phyloP scores from a whole-genome alignment of 768 basidiomycete species.

The Leccinum truebloodii region DNA sequence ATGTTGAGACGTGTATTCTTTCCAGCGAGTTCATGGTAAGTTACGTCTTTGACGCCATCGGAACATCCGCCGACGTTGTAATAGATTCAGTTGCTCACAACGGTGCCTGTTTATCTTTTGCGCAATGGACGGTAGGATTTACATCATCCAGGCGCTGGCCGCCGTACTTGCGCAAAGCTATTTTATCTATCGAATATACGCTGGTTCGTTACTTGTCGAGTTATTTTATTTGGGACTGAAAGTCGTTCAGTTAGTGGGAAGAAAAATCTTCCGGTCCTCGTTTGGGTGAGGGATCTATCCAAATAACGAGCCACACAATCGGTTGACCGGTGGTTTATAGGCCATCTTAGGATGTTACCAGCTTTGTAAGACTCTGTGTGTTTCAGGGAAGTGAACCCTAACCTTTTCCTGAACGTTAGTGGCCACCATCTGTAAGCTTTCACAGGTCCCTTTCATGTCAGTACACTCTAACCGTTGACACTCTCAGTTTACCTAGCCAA shows the following conservation, averaged over 20 bases:
- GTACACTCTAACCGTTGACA: not conserved
- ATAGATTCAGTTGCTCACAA: slow-evolving; percentile 10
- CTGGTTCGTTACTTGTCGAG: not conserved
- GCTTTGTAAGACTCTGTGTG: slow-evolving; percentile 5
- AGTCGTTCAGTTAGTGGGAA: slow-evolving; percentile 5
- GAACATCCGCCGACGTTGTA: not conserved
- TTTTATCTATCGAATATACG: slow-evolving; percentile 16
- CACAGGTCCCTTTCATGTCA: not conserved
- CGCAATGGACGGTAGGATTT: not conserved
- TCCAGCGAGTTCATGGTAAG: slow-evolving; percentile 13
- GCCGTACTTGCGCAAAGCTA: slow-evolving; percentile 11
- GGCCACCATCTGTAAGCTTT: not conserved
- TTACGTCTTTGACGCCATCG: not conserved
- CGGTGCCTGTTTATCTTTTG: not conserved
- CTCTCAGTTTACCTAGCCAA: slow-evolving; percentile 9
- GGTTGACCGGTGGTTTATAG: not conserved
- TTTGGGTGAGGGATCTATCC: slow-evolving; percentile 14
- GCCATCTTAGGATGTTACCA: slow-evolving; percentile 5
- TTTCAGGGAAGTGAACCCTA: not conserved
- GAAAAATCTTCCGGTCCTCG: not conserved
- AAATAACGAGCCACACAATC: not conserved
- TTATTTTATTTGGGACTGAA: not conserved
- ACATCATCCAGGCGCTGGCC: slow-evolving; percentile 5
- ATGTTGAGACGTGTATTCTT: not conserved
- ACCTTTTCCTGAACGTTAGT: slow-evolving; percentile 4